Evolutionary conservation across 2,329 filamentous ascomycete species (phyloP), one percentile per base, ranked within the genome.

Genomic region (Beauveria rudraprayagi): DNA sequence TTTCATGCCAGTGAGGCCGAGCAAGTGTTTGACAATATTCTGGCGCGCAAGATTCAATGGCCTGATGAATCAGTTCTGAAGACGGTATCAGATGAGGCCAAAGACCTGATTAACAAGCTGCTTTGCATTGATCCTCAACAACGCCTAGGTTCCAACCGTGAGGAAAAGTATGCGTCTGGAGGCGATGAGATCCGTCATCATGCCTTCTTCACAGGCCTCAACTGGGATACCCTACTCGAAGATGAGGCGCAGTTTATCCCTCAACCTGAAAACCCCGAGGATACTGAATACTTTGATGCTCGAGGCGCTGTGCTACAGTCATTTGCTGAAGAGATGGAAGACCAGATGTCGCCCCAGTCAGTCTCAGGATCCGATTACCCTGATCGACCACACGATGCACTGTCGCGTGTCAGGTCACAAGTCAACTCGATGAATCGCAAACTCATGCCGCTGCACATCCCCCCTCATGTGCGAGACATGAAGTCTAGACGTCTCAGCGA

Each of bases 201-300:
- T 68, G 79, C 88, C 1, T 99, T 93, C 92, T 97, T 99, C 69
- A 79, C 82, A 17, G 91, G 88, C 41, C 80, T 95, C 67, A 91
- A 91, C 68, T 99, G 94, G 94, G 88, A 92, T 28, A 91, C 88
- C 0, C 76, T 99, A 22, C 82, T 96, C n/a, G 88, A 97, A 69
- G 93, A 97, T 65, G 92, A 97, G 70, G 92, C 95, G 3, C 91
- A 96, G 62, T 99, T 99, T 71, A 89, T 99, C 11, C 94, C 94
- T 0, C 89, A 90, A 46, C 88, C 90, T 1, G 91, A 96, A 69
- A 93, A 99, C 67, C 92, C 91, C 0, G 94, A 99, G 72, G 93
- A 99, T 70, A 99, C 94, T 0, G 95, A 99, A 70, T 99, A 99
- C 70, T 99, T 99, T 67, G 94, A 99, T 75, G 77, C 91, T 24